phyloP scores from a whole-genome alignment of 2,329 filamentous ascomycete species.

The Diaporthe helianthi region DNA sequence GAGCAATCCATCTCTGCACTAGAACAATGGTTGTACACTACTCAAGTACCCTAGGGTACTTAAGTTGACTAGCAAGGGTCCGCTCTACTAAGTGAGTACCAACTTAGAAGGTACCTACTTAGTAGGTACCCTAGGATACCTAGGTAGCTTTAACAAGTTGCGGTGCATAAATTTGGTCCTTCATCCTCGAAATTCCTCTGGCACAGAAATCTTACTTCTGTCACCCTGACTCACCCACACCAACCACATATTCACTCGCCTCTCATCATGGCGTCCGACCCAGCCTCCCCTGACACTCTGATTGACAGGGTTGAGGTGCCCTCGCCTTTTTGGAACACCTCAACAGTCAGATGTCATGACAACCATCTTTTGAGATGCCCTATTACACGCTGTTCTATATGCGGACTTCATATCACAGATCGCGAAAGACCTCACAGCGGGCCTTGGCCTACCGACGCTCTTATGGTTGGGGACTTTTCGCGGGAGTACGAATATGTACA shows the following conservation, averaged over 20 bases:
- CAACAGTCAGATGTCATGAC: background rate
- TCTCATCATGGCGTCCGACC: background rate
- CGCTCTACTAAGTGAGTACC: too few species aligned
- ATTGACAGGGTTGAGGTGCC: background rate
- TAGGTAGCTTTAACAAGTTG: too few species aligned
- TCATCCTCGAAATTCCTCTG: too few species aligned
- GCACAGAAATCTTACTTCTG: background rate
- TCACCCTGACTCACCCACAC: background rate
- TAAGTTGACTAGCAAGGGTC: too few species aligned
- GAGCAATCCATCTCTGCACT: too few species aligned
- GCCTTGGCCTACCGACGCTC: background rate
- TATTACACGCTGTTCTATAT: background rate
- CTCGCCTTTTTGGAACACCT: background rate
- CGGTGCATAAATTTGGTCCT: too few species aligned
- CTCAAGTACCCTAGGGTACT: too few species aligned
- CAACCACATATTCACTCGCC: background rate
- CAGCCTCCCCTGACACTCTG: background rate
- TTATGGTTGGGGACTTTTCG: slow-evolving; percentile 1
- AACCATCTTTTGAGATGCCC: rapidly evolving
- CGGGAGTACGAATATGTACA: slow-evolving; percentile 3
- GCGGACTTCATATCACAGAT: background rate
- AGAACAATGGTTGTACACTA: too few species aligned
- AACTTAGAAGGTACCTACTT: too few species aligned
- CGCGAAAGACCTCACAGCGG: background rate
- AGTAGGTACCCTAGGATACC: too few species aligned